Percentiles rank a stretch among this genome's conserved stretches.
Conservation (phyloP, 805 yeast species). For the Spathaspora girioi region DNA sequence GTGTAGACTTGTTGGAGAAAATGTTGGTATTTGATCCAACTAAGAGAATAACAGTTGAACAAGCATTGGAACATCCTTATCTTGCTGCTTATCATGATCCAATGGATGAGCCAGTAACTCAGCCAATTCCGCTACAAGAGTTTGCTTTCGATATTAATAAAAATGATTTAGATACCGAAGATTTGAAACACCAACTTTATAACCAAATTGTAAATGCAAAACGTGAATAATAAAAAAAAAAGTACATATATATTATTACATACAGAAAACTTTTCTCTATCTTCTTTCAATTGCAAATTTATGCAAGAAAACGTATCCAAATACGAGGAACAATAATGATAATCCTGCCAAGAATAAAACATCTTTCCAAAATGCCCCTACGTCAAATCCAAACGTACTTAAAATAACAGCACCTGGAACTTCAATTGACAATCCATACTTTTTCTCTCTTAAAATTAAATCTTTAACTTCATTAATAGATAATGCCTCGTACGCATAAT, state of each 20-base stretch:
- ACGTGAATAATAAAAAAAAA: neutral
- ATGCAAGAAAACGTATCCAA: slow-evolving; percentile 77
- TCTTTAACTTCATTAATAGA: slow-evolving; percentile 90
- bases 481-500: slow-evolving; percentile 92
- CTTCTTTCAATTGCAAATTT: slow-evolving; percentile 72
- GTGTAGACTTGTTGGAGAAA: slow-evolving; percentile 42
- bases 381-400: slow-evolving; percentile 92
- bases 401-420: slow-evolving; percentile 97
- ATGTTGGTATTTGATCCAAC: slow-evolving; percentile 87
- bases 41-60: slow-evolving; percentile 79
- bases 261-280: slow-evolving; percentile 20
- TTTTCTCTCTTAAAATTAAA: slow-evolving; percentile 77
- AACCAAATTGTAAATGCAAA: slow-evolving; percentile 59
- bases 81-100: slow-evolving; percentile 71
- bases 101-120: slow-evolving; percentile 25
- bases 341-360: slow-evolving; percentile 55
- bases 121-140: slow-evolving; percentile 21
- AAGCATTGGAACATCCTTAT: slow-evolving; percentile 88
- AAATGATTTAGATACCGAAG: slow-evolving; percentile 61
- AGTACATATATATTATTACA: neutral
- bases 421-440: slow-evolving; percentile 89
- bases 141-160: slow-evolving; percentile 48
- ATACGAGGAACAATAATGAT: slow-evolving; percentile 52
- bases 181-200: slow-evolving; percentile 69
- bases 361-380: slow-evolving; percentile 70